Base-by-base conservation (phyloP, 75 land plant genomes). In the Cupressus sempervirens region DNA sequence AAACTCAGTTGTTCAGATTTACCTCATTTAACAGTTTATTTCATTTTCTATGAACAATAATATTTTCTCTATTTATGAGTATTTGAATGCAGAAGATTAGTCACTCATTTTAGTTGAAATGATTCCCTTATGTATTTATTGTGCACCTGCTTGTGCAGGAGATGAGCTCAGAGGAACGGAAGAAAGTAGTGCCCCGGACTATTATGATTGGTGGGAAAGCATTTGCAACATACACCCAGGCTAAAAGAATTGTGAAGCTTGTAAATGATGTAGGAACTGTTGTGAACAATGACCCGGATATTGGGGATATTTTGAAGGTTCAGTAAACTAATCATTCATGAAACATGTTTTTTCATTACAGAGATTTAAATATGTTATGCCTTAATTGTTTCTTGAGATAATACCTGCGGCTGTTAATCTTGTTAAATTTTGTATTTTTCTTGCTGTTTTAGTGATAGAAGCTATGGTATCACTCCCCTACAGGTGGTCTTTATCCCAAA, bases 401-500 rank as follows among this genome's bases (percentile, higher is more conserved):
- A 79, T 23, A 9, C 0, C 30, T 43, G 12, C 26, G 40, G 40
- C 40, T 11, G 13, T 77, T 77, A 41, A 43, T 77, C 48, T 77
- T 43, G 80, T 77, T 26, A 41, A 20, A 45, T 3, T 45, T 12
- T 79, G n/a, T 45, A 43, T 45, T 30, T 79, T 3, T 40, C n/a
- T 45, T 2, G n/a, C 48, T 13, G n/a, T 79, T 43, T 79, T 79
- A 36, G 1, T 79, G 81, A 79, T 79, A 43, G 14, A 79, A 43
- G 46, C n/a, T 79, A 79, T 79, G 83, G 56, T 58, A 15, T 48
- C 68, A 30, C 16, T 84, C 26, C 30, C 11, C 32, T 87, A 11
- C 95, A 96, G 98, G 97, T 98, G 58, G 96, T 98, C 41, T 98
- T 98, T 83, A 90, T 98, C 46, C 99, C 99, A 85, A 96, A 98